Conservation (phyloP, 176 grass and related monocot species). For the Dendrocalamus sinicus region DNA sequence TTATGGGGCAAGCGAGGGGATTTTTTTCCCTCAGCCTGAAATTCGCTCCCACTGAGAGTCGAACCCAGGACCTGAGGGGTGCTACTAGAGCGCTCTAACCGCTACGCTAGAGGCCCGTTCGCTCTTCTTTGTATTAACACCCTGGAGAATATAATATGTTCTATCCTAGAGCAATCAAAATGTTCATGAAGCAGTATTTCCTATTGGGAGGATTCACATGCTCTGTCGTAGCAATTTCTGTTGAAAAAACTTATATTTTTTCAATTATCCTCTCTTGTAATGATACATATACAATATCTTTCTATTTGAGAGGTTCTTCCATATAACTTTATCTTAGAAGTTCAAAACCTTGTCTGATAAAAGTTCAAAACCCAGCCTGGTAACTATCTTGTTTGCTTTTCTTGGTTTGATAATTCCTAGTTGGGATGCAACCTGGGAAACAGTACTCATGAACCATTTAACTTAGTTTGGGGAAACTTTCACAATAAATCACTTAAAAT, state of each 20-base stretch:
- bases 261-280: slow-evolving; percentile 7
- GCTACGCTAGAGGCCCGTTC: too few relatives aligned
- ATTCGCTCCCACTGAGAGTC: too few relatives aligned
- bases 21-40: too few relatives aligned
- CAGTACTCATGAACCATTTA: neutral
- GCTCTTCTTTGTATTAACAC: neutral
- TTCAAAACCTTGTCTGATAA: neutral
- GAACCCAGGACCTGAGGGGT: too few relatives aligned
- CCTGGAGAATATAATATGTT: neutral
- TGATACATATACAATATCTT: neutral
- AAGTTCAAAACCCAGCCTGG: neutral
- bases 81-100: too few relatives aligned
- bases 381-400: slow-evolving; percentile 22
- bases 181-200: neutral
- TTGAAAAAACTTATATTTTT: neutral
- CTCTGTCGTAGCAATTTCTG: neutral
- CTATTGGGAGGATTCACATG: neutral
- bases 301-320: neutral
- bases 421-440: neutral
- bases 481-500: slow-evolving; percentile 11
- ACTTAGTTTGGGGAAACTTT: slow-evolving; percentile 18
- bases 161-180: neutral
- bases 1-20: too few relatives aligned
- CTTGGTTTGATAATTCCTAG: slow-evolving; percentile 24
- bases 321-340: neutral